Conservation (phyloP, 1,284 basidiomycete genomes). For the Garcileccinum viscosum region DNA sequence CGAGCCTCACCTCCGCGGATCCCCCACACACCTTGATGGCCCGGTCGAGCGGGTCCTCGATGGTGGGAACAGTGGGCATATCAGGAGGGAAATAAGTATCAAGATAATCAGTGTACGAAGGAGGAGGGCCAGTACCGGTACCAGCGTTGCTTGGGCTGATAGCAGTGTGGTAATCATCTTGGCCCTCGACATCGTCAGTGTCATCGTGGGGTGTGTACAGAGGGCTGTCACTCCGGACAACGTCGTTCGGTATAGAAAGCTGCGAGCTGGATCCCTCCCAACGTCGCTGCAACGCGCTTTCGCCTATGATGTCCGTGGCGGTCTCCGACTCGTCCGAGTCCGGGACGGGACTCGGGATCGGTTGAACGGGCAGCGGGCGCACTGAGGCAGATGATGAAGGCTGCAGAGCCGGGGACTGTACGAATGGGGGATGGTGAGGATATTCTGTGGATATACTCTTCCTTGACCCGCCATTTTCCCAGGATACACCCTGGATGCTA, state of each 20-base stretch:
- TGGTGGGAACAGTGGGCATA: not conserved
- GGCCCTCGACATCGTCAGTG: not conserved
- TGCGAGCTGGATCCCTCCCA: slow-evolving; percentile 10
- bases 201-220: slow-evolving; percentile 15
- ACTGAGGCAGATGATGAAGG: not conserved
- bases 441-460: not conserved
- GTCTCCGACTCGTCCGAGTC: slow-evolving; percentile 18
- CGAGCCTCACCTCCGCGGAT: slow-evolving; percentile 24
- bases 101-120: slow-evolving; percentile 22
- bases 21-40: slow-evolving; percentile 24
- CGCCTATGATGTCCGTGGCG: slow-evolving; percentile 5
- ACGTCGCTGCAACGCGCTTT: slow-evolving; percentile 12
- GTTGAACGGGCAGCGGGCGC: slow-evolving; percentile 29
- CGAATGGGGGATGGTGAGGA: slow-evolving; percentile 12
- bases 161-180: not conserved
- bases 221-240: slow-evolving; percentile 35
- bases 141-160: not conserved
- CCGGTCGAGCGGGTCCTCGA: slow-evolving; percentile 32
- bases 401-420: not conserved
- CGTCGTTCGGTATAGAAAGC: slow-evolving; percentile 3
- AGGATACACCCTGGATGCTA: not conserved
- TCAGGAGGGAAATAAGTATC: slow-evolving; percentile 10
- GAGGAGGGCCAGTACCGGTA: slow-evolving; percentile 20
- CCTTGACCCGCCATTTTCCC: not conserved
- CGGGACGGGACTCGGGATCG: slow-evolving; percentile 28